A percentile compares a stretch with the other conserved stretches of the same genome.
Conservation (phyloP, 2,329 filamentous ascomycete genomes). For the Colletotrichum lini region DNA sequence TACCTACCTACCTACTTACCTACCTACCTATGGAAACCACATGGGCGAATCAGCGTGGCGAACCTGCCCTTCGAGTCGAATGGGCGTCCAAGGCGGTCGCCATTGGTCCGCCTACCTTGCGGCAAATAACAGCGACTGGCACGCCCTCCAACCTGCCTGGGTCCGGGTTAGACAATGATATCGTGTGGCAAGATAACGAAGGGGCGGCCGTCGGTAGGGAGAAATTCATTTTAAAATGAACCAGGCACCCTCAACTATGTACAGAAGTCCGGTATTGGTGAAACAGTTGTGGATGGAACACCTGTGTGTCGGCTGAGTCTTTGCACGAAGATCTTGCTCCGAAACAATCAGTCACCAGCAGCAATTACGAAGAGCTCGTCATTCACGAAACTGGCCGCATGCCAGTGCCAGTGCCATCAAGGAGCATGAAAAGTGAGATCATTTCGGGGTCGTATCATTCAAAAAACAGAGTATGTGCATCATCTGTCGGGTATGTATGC, state of each 20-base stretch:
- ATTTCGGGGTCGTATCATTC: constrained; percentile 41
- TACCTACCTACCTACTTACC: too few relatives aligned
- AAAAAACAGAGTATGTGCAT: constrained; percentile 39
- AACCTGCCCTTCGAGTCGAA: constrained; percentile 23
- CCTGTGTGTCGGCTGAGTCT: background rate
- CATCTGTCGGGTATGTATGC: constrained; percentile 38
- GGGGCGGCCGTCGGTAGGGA: too few relatives aligned
- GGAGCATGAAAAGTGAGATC: constrained; percentile 27
- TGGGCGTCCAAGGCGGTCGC: constrained; percentile 12
- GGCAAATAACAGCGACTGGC: constrained; percentile 3
- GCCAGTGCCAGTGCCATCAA: constrained; percentile 10
- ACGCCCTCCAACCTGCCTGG: background rate
- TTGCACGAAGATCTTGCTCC: background rate
- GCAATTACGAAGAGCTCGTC: constrained; percentile 5
- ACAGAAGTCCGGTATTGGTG: background rate
- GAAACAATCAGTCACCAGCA: background rate
- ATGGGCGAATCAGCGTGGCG: constrained; percentile 33
- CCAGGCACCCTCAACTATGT: too few relatives aligned
- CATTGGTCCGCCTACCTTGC: constrained; percentile 30
- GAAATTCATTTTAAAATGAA: too few relatives aligned
- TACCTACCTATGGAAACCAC: constrained; percentile 14
- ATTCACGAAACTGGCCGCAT: constrained; percentile 17
- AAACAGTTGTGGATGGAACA: background rate
- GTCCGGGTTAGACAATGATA: background rate
- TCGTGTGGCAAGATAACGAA: background rate